Base-by-base conservation (phyloP, 805 yeast genomes). In the Candida silvatica region DNA sequence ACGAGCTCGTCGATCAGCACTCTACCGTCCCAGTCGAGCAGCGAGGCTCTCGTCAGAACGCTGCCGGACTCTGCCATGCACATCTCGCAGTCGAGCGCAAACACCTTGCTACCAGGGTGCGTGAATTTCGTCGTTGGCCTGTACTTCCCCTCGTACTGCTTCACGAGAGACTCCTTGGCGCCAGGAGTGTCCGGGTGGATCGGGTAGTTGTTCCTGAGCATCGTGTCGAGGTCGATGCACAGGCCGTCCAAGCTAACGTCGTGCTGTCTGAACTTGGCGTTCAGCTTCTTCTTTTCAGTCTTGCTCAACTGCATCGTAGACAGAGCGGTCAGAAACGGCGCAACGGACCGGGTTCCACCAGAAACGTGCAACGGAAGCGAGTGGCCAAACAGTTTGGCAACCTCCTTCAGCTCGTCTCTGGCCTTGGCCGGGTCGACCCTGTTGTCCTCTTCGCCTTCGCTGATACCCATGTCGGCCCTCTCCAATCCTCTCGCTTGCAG, bases 31-130 rank as follows among this genome's bases (percentile, higher is more conserved):
- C 71, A 74, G 51, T 82, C 77, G 1, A 87, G 70, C 7, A 92
- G 44, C 2, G 95, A 82, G 0, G 84, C 74, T 35, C 97, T 66
- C 0, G 97, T 76, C 27, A 90, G 62, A 1, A 74, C 94, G 28
- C 69, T 66, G 0, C 86, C 87, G 1, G 49, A 42, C 0, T 62
- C 70, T 0, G 88, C 58, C 38, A 67, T 59, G 52, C 96, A 86
- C 86, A 90, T 92, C 58, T 90, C 98, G 64, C 98, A 92, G 58
- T 90, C 98, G 15, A 92, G 44, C 0, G 94, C 92, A 59, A 74
- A 85, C 0, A 81, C 73, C 37, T 67, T 76, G 0, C 81, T 69
- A 0, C 77, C 79, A 7, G 65, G 76, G 41, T 74, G 78, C 1
- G 69, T 71, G 40, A 74, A 71, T 1, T 49, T 37, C 11, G 27